Evolutionary conservation across 2,329 filamentous ascomycete species (phyloP).

Genomic region (Moelleriella libera): DNA sequence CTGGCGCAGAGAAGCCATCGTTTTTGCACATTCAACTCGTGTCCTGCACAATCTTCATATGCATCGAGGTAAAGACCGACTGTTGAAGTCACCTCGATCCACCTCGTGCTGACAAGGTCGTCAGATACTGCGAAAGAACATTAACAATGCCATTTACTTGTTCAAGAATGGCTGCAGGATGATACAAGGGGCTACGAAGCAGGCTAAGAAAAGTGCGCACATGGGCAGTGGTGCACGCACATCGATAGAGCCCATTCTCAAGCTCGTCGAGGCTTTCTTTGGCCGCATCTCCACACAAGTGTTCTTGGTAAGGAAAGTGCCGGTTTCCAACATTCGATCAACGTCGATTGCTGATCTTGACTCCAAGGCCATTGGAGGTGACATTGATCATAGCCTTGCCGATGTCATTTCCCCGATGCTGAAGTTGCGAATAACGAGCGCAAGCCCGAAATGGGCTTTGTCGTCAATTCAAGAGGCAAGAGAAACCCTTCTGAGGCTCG

Average conservation of each 20-base stretch:
- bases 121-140: constrained; percentile 1
- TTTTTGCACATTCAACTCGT: constrained; percentile 3
- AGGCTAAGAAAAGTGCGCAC: neutral
- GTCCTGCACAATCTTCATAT: constrained; percentile 5
- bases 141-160: constrained; percentile 2
- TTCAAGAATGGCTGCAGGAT: constrained; percentile 2
- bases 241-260: neutral
- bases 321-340: neutral
- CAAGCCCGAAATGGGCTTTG: neutral
- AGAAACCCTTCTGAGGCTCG: constrained; percentile 1
- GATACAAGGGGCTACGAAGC: constrained; percentile 1
- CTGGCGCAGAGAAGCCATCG: neutral
- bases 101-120: neutral
- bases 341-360: neutral
- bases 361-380: constrained; percentile 1
- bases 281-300: constrained; percentile 3
- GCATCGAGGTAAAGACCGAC: constrained; percentile 2
- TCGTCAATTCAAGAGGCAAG: constrained; percentile 3
- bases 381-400: constrained; percentile 2
- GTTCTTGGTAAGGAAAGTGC: neutral
- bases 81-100: neutral
- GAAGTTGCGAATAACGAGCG: neutral
- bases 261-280: constrained; percentile 3
- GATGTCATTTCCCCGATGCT: constrained; percentile 2
- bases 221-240: neutral